phyloP scores from a whole-genome alignment of 1,139 yeast genomes.

The Pneumocystis murina region DNA sequence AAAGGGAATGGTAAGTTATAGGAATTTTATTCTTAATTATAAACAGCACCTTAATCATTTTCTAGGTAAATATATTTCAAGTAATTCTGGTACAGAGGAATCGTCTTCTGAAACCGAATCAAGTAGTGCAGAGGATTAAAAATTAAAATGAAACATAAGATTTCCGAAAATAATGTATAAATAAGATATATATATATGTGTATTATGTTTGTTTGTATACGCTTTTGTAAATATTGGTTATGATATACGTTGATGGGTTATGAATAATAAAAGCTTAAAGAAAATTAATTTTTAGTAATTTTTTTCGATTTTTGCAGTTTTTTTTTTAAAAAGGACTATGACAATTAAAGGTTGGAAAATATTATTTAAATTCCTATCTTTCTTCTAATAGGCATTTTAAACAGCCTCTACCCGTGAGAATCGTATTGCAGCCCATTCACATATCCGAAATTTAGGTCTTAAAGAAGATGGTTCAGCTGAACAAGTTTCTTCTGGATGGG shows the following conservation, averaged over 20 bases:
- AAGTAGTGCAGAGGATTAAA: not conserved
- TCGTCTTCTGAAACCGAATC: not conserved
- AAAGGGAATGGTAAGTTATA: slow-evolving; percentile 20
- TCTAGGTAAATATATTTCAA: not conserved
- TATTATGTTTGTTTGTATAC: too few relatives aligned
- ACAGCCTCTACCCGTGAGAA: slow-evolving; percentile 32
- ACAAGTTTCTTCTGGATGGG: slow-evolving; percentile 81
- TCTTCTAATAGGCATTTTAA: not conserved
- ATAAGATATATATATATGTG: too few relatives aligned
- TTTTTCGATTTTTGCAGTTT: too few relatives aligned
- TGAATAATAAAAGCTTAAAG: too few relatives aligned
- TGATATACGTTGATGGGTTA: too few relatives aligned
- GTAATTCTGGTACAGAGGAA: not conserved
- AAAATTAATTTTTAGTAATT: too few relatives aligned
- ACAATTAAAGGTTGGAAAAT: too few relatives aligned
- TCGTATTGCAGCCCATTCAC: slow-evolving; percentile 94
- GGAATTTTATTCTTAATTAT: not conserved
- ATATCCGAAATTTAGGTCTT: slow-evolving; percentile 85
- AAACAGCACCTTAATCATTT: not conserved
- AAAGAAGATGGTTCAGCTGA: slow-evolving; percentile 84
- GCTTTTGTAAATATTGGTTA: too few relatives aligned
- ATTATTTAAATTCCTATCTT: too few relatives aligned
- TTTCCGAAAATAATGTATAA: too few relatives aligned
- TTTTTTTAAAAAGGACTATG: too few relatives aligned
- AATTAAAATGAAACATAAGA: too few relatives aligned